Conservation (phyloP, 2,329 filamentous ascomycete species). For the Ilyonectria sp. region DNA sequence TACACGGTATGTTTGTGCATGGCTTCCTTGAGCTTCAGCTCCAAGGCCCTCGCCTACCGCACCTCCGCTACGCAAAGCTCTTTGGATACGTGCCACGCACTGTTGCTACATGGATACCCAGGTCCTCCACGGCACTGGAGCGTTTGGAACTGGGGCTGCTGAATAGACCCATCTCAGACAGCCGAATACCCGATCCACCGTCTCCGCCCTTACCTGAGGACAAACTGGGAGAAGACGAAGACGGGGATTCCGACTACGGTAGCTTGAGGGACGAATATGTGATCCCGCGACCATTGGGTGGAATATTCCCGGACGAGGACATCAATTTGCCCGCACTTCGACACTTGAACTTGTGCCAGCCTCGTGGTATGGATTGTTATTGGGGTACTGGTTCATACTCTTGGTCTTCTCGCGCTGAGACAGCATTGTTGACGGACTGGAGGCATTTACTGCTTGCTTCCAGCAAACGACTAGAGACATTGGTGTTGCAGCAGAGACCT, state of each 20-base stretch:
- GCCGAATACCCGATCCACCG: too few relatives aligned
- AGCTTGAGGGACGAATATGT: background rate
- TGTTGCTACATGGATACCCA: conserved; percentile 22
- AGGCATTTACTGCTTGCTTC: conserved; percentile 6
- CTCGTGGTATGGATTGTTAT: background rate
- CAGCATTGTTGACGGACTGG: conserved; percentile 12
- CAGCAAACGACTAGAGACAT: conserved; percentile 17
- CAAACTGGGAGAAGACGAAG: background rate
- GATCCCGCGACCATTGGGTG: conserved; percentile 26
- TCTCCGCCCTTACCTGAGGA: conserved; percentile 4
- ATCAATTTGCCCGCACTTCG: background rate
- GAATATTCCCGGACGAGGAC: background rate
- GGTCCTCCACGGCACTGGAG: conserved; percentile 14
- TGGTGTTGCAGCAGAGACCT: conserved; percentile 34
- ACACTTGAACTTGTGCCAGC: conserved; percentile 24
- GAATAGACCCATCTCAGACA: background rate
- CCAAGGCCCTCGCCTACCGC: background rate
- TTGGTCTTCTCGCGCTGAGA: conserved; percentile 30
- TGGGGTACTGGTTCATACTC: background rate
- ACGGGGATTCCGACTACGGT: background rate
- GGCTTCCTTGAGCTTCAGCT: background rate
- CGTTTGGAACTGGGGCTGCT: conserved; percentile 37
- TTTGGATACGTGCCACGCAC: conserved; percentile 28
- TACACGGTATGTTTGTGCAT: conserved; percentile 16
- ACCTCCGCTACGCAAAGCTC: conserved; percentile 32